Evolutionary conservation across 139 green algal genomes (phyloP).

Genomic region (Closterium sp.): DNA sequence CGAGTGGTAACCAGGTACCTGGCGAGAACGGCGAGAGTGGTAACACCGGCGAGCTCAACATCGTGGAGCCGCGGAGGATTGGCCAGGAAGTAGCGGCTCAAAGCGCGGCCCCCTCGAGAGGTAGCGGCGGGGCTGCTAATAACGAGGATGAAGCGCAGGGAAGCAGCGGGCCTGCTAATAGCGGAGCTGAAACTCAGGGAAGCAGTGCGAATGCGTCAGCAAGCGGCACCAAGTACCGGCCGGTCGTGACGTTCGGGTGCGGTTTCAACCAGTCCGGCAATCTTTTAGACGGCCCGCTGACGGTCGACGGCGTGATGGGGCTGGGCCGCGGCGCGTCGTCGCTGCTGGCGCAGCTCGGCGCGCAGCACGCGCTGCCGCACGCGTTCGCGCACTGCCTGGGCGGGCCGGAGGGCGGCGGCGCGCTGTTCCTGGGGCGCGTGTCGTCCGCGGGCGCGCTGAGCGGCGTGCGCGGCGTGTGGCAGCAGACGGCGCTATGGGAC

Average conservation of each 20-base stretch:
- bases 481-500: background rate
- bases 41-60: background rate
- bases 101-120: too few relatives aligned
- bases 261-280: constrained; percentile 22
- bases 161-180: background rate
- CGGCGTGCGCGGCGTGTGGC: background rate
- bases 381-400: constrained; percentile 26
- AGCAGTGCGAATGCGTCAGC: background rate
- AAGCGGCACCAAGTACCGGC: background rate
- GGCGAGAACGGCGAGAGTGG: background rate
- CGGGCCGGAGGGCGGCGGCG: constrained; percentile 6
- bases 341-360: constrained; percentile 10
- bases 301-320: constrained; percentile 34
- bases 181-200: background rate
- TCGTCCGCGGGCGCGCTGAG: background rate
- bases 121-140: background rate
- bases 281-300: background rate
- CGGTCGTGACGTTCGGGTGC: constrained; percentile 9
- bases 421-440: constrained; percentile 16
- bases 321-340: constrained; percentile 13
- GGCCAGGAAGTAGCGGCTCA: background rate
- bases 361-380: background rate
- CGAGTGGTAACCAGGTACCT: background rate
- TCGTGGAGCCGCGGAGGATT: background rate
- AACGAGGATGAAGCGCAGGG: background rate